Evolutionary conservation across 257 asterid genomes (phyloP).

Genomic region (Galeopsis tetrahit): DNA sequence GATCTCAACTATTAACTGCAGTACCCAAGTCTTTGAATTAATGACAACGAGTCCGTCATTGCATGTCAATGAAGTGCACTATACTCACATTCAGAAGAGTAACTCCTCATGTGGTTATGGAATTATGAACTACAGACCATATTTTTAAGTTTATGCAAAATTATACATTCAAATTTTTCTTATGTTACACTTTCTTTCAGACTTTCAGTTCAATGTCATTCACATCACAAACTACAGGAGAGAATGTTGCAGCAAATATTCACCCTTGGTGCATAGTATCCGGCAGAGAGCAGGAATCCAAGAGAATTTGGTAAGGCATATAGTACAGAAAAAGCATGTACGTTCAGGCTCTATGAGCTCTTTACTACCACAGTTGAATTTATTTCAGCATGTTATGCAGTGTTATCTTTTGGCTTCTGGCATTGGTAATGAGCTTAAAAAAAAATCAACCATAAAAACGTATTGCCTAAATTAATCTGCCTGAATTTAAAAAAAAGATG

Average conservation of each 20-base stretch:
- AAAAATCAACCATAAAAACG: no score
- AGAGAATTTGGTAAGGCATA: slow-evolving; percentile 6
- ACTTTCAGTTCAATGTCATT: not conserved
- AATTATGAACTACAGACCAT: slow-evolving; percentile 15
- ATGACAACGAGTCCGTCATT: slow-evolving; percentile 5
- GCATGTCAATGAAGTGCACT: slow-evolving; percentile 3
- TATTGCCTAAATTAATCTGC: no score
- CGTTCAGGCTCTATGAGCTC: not conserved
- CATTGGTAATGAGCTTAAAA: not conserved
- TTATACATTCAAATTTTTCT: not conserved
- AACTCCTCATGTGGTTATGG: slow-evolving; percentile 14
- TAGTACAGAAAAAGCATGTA: slow-evolving; percentile 15
- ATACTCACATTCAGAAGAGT: not conserved
- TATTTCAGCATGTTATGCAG: slow-evolving; percentile 4
- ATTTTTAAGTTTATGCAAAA: not conserved
- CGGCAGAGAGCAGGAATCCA: slow-evolving; percentile 16
- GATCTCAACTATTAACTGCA: slow-evolving; percentile 6
- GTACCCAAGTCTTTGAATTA: slow-evolving; percentile 14
- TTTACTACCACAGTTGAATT: slow-evolving; percentile 1
- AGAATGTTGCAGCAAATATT: not conserved
- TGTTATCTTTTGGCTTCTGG: slow-evolving; percentile 7
- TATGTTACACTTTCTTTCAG: not conserved
- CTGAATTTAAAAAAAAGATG: no score
- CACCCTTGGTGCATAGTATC: not conserved
- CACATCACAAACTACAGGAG: no score